These are phyloP conservation scores for Aspergillus affinis DNA, from an alignment of 495 filamentous ascomycete genomes.

Conservation along the genomic window DNA sequence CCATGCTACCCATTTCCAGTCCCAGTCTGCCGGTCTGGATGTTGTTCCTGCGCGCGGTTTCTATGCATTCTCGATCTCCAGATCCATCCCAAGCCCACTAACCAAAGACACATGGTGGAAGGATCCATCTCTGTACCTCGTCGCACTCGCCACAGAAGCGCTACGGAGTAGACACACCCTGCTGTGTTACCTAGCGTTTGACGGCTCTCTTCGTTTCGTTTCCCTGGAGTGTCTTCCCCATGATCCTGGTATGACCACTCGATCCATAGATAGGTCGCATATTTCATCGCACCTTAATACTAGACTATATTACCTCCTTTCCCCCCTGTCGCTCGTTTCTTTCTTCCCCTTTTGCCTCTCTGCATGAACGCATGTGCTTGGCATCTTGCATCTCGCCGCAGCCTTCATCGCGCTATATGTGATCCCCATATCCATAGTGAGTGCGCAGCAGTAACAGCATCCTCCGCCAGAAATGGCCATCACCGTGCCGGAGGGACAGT, in stretches of 20 bases:
- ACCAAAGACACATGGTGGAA: neutral
- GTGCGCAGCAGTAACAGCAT: neutral
- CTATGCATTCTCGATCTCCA: neutral
- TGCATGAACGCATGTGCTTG: neutral
- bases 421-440: neutral
- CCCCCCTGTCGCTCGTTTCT: neutral
- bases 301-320: neutral
- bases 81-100: neutral
- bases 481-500: conserved; percentile 17
- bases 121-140: neutral
- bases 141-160: neutral
- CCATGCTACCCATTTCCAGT: neutral
- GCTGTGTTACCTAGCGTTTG: no score
- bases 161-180: neutral
- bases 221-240: neutral
- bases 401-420: neutral
- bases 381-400: neutral
- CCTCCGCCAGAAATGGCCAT: conserved; percentile 1
- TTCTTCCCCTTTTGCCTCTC: neutral
- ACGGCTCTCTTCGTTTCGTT: neutral
- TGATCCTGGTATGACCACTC: neutral
- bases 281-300: neutral
- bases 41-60: neutral
- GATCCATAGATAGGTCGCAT: neutral
- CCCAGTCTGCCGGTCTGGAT: neutral